phyloP scores from a whole-genome alignment of 345 rosid species.

The Salix udensis region DNA sequence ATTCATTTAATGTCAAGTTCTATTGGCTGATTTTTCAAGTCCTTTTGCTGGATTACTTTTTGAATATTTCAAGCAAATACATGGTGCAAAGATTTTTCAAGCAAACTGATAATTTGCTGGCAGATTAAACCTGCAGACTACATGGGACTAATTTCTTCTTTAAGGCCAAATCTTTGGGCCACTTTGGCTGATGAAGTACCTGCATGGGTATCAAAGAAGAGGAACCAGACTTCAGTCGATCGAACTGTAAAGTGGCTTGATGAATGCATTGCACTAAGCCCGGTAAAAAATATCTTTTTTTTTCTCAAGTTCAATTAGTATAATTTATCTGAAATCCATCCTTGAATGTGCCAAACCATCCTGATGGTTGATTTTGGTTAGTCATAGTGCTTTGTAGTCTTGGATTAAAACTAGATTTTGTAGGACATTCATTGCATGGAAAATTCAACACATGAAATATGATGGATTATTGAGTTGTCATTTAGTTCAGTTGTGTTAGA shows the following conservation, averaged over 20 bases:
- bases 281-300: conserved; percentile 31
- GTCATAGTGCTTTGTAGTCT: neutral
- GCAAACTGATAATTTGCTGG: conserved; percentile 4
- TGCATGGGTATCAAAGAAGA: conserved; percentile 57
- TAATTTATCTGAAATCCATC: neutral
- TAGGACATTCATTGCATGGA: neutral
- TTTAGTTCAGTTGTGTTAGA: too few species aligned
- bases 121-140: conserved; percentile 63
- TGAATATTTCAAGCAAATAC: neutral
- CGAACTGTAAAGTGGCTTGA: conserved; percentile 75
- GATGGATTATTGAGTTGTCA: too few species aligned
- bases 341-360: neutral
- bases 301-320: neutral
- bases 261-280: conserved; percentile 52
- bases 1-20: neutral
- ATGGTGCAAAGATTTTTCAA: too few species aligned
- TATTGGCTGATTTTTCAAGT: neutral
- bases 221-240: conserved; percentile 59
- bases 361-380: neutral
- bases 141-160: conserved; percentile 57
- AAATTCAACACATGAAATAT: too few species aligned
- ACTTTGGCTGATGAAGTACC: conserved; percentile 81
- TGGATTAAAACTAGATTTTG: neutral
- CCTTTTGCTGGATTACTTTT: neutral
- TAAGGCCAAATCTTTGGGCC: conserved; percentile 59